Evolutionary conservation across 306 rosid species (phyloP).

Genomic region (Medicago lupulina): DNA sequence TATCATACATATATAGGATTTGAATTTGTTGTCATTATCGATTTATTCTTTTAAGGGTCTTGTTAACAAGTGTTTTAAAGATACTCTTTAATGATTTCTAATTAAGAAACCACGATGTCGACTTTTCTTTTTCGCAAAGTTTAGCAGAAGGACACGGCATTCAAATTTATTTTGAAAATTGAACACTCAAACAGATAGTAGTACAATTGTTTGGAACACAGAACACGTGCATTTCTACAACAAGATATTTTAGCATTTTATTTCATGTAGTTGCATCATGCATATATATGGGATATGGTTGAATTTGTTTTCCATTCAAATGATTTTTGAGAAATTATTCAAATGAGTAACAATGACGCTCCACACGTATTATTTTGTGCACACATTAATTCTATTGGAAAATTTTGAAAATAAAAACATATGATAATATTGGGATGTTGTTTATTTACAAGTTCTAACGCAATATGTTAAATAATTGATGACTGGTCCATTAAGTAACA

Average conservation of each 20-base stretch:
- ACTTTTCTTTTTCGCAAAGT: constrained; percentile 34
- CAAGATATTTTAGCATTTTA: not conserved
- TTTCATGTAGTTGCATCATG: not conserved
- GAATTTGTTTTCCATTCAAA: too few species aligned
- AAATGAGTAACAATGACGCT: not conserved
- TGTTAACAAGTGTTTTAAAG: too few species aligned
- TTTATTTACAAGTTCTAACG: not conserved
- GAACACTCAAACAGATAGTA: constrained; percentile 1
- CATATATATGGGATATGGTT: not conserved
- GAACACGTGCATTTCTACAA: not conserved
- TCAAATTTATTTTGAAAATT: constrained; percentile 25
- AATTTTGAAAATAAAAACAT: not conserved
- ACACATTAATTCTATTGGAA: too few species aligned
- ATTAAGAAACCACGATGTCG: too few species aligned
- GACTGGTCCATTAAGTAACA: not conserved
- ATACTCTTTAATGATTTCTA: too few species aligned
- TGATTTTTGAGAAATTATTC: not conserved
- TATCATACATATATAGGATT: too few species aligned
- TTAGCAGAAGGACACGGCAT: constrained; percentile 12
- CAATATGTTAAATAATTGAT: not conserved
- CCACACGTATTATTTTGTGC: too few species aligned
- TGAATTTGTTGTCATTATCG: too few species aligned
- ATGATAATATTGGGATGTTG: not conserved
- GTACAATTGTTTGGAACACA: not conserved
- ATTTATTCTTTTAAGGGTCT: too few species aligned